Percentiles rank a stretch among this genome's conserved stretches.
These are phyloP conservation scores for Trichosphaerium sp. DNA, from an alignment of 78 protist genomes.

Conservation along the genomic window DNA sequence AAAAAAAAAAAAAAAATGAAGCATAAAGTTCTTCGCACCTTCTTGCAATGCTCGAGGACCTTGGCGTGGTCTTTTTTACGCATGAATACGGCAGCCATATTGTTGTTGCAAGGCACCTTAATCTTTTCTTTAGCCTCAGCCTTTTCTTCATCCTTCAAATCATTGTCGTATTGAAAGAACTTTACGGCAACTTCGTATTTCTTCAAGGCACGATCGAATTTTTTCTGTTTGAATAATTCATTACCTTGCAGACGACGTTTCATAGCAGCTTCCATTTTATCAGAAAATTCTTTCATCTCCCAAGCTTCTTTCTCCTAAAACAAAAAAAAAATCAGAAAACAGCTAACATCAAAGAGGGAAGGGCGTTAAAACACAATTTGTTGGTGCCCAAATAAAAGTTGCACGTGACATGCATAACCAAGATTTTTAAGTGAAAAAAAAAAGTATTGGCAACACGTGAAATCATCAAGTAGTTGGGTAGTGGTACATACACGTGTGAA, in stretches of 20 bases:
- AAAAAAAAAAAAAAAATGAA: too few species aligned
- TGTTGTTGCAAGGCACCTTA: conserved; percentile 12
- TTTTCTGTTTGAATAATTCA: not conserved
- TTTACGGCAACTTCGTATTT: conserved; percentile 5
- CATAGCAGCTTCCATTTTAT: not conserved
- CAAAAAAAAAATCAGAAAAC: too few species aligned
- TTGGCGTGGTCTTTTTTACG: not conserved
- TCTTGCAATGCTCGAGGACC: not conserved
- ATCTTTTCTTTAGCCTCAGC: not conserved
- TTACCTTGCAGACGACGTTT: conserved; percentile 1
- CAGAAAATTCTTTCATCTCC: not conserved
- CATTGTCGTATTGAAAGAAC: not conserved
- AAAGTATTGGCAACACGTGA: too few species aligned
- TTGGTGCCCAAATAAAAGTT: too few species aligned
- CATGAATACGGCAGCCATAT: conserved; percentile 3
- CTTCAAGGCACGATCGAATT: not conserved
- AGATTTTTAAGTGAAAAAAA: too few species aligned
- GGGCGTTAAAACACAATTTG: too few species aligned
- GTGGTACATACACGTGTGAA: too few species aligned
- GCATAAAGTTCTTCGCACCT: too few species aligned
- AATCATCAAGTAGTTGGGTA: too few species aligned
- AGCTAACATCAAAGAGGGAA: too few species aligned
- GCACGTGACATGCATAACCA: too few species aligned
- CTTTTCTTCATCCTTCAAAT: conserved; percentile 2
- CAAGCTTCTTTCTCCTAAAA: not conserved